Conservation (phyloP, 169 alveolate species). For the Plasmodium gonderi region DNA sequence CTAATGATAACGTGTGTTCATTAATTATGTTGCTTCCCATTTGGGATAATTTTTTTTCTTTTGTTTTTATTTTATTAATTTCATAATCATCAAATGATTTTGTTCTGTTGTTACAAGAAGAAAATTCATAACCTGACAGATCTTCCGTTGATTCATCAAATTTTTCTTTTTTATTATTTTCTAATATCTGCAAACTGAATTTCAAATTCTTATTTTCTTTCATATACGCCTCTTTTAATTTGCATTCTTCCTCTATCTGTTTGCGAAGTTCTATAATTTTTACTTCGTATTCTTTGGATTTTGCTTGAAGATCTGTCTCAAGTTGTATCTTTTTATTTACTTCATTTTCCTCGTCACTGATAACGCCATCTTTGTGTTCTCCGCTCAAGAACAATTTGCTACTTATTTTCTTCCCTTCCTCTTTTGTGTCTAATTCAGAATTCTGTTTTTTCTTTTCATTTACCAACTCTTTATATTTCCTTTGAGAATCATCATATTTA, state of each 20-base stretch:
- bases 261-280: constrained; percentile 19
- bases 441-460: constrained; percentile 2
- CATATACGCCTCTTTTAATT: constrained; percentile 38
- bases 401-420: neutral
- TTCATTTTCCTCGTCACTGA: neutral
- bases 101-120: constrained; percentile 3
- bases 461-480: constrained; percentile 38
- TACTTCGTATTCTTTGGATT: constrained; percentile 10
- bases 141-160: constrained; percentile 15
- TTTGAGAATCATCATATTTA: constrained; percentile 44
- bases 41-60: neutral
- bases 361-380: neutral
- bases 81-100: constrained; percentile 71
- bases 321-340: neutral
- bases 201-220: constrained; percentile 58
- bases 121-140: neutral
- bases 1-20: constrained; percentile 34
- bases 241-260: constrained; percentile 40
- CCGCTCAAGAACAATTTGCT: neutral
- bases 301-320: neutral
- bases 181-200: constrained; percentile 16
- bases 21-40: constrained; percentile 12
- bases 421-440: neutral
- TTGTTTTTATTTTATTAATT: constrained; percentile 28
- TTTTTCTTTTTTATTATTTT: constrained; percentile 23